phyloP scores from a whole-genome alignment of 1,284 basidiomycete species.

The Malassezia psittaci region DNA sequence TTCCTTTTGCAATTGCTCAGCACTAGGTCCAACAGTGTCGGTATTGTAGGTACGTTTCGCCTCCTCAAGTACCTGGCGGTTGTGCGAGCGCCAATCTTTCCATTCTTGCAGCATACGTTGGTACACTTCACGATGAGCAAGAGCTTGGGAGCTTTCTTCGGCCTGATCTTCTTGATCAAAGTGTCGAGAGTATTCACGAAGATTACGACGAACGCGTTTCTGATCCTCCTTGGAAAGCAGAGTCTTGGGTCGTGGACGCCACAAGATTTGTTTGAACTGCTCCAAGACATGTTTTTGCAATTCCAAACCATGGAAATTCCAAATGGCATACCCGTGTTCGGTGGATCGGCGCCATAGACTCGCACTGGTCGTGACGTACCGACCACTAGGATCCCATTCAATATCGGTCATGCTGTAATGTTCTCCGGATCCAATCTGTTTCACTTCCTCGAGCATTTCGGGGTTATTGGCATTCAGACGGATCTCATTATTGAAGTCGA shows the following conservation, averaged over 20 bases:
- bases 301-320: conserved; percentile 95
- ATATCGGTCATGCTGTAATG: conserved; percentile 97
- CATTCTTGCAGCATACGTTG: conserved; percentile 92
- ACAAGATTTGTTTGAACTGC: conserved; percentile 96
- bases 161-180: conserved; percentile 97
- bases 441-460: conserved; percentile 64
- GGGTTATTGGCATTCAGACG: conserved; percentile 56
- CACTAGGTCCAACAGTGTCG: conserved; percentile 23
- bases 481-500: conserved; percentile 71
- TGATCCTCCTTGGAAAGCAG: conserved; percentile 81
- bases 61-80: conserved; percentile 30
- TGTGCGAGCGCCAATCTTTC: conserved; percentile 71
- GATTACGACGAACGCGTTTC: conserved; percentile 73
- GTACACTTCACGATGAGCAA: conserved; percentile 81
- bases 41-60: conserved; percentile 28
- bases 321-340: conserved; percentile 90
- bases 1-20: conserved; percentile 36
- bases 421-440: conserved; percentile 72
- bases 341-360: conserved; percentile 92
- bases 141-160: conserved; percentile 85
- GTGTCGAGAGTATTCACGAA: conserved; percentile 77
- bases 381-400: conserved; percentile 95
- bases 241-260: conserved; percentile 85
- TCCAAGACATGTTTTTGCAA: conserved; percentile 78
- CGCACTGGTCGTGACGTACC: conserved; percentile 84